Percentiles rank a stretch among this genome's conserved stretches.
Evolutionary conservation across 768 basidiomycete genomes (phyloP).

Genomic region (Mycena metata): DNA sequence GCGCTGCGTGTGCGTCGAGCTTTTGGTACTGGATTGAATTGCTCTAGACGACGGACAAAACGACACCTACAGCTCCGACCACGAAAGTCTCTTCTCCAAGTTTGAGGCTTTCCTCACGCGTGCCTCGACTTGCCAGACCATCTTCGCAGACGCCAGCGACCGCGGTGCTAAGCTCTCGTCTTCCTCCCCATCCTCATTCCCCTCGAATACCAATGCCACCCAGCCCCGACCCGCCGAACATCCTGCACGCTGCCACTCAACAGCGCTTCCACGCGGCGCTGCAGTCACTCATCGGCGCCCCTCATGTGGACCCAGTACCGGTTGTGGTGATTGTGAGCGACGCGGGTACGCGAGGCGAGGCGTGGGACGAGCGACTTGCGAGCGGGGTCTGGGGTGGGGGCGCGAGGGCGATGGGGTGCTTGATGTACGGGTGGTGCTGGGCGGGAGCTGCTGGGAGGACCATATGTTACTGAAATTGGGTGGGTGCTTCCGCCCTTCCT

Average conservation of each 20-base stretch:
- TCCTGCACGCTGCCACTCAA: slow-evolving; percentile 79
- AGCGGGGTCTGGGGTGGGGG: slow-evolving; percentile 60
- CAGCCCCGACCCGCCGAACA: slow-evolving; percentile 82
- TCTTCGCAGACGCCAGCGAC: no score
- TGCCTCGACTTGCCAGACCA: no score
- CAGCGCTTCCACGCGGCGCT: slow-evolving; percentile 80
- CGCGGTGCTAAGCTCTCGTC: no score
- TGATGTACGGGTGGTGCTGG: slow-evolving; percentile 82
- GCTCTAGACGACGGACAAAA: no score
- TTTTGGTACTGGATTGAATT: no score
- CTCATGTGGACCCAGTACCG: slow-evolving; percentile 62
- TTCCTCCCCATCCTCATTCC: no score
- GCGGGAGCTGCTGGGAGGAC: slow-evolving; percentile 73
- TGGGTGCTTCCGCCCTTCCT: slow-evolving; percentile 51
- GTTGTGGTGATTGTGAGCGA: slow-evolving; percentile 89
- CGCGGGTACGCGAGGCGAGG: slow-evolving; percentile 82
- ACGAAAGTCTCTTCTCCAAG: no score
- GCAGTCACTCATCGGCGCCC: slow-evolving; percentile 62
- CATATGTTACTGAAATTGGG: slow-evolving; percentile 86
- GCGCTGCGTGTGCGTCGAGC: no score
- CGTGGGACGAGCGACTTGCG: slow-evolving; percentile 60
- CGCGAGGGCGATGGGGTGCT: slow-evolving; percentile 62
- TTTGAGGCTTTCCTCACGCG: no score
- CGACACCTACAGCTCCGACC: no score
- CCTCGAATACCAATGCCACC: no score